Evolutionary conservation across 2,329 filamentous ascomycete species (phyloP).

Genomic region (Alternaria incomplexa): DNA sequence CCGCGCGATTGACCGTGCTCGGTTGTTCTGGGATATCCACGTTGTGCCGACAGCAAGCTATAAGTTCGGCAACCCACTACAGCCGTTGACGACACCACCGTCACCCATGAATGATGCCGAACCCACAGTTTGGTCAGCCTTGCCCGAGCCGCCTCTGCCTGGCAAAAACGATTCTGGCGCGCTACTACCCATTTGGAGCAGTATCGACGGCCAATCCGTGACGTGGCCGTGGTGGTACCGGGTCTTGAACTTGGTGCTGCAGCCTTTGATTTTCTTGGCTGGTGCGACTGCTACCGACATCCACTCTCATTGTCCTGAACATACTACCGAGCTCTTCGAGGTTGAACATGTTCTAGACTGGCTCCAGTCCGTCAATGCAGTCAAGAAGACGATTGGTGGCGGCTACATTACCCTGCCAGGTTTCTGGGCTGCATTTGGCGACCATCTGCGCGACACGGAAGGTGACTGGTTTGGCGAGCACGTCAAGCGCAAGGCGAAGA

Average conservation of each 20-base stretch:
- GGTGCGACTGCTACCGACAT: slow-evolving; percentile 62
- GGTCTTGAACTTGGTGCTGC: slow-evolving; percentile 66
- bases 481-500: slow-evolving; percentile 33
- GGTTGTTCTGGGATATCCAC: slow-evolving; percentile 68
- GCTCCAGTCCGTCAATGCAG: slow-evolving; percentile 35
- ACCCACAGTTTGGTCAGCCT: slow-evolving; percentile 19
- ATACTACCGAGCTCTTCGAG: slow-evolving; percentile 41
- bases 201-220: slow-evolving; percentile 68
- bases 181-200: slow-evolving; percentile 72
- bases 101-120: slow-evolving; percentile 10
- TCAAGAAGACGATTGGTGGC: slow-evolving; percentile 22
- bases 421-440: slow-evolving; percentile 45
- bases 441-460: slow-evolving; percentile 31
- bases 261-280: slow-evolving; percentile 67
- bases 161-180: slow-evolving; percentile 48
- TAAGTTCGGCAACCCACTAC: slow-evolving; percentile 61
- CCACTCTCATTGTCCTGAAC: slow-evolving; percentile 47
- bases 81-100: slow-evolving; percentile 47
- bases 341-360: slow-evolving; percentile 40
- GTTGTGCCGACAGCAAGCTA: slow-evolving; percentile 66
- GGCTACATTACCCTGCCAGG: slow-evolving; percentile 29
- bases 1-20: slow-evolving; percentile 69
- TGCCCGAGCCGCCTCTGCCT: slow-evolving; percentile 39
- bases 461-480: slow-evolving; percentile 41
- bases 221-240: slow-evolving; percentile 66